Evolutionary conservation across 2,329 filamentous ascomycete genomes (phyloP), one percentile per base, ranked within the genome.

Genomic region (Aspergillus brunneoviolaceus): DNA sequence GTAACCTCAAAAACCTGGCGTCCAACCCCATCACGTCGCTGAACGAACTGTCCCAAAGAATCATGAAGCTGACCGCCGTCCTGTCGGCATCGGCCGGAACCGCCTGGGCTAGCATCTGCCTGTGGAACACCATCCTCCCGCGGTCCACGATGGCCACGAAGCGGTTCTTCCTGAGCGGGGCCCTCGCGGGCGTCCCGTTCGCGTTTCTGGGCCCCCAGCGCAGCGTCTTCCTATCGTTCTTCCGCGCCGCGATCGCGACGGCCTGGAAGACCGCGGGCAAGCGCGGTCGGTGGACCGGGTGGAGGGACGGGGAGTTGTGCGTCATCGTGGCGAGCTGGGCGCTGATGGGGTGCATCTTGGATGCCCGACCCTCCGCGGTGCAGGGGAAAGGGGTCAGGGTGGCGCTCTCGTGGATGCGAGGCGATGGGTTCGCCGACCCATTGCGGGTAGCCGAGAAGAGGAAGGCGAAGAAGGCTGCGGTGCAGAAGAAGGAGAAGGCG

Each of bases 221-320:
- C 16, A 82, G 83, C 1, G 84, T 91, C 57, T 96, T 96, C 75
- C 69, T 97, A 62, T 95, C 95, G 75, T 88, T 86, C 64, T 86
- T 90, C 31, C 84, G 93, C 2, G 79, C 88, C n/a, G 92, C 89
- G 61, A 81, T 96, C 31, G 90, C 96, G 73, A 91, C 87, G 42
- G 76, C 92, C 50, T 98, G 92, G 91, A 96, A 96, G 80, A 91
- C 96, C 0, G 92, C 93, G n/a, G 86, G 90, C 58, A 98, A 98
- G 86, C 82, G 89, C 35, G 85, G 91, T 1, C 92, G 92, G 87
- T 96, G 94, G 92, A 87, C 84, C 65, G 91, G 91, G 11, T 83
- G 95, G 73, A 86, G 84, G 69, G 90, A 91, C 42, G 92, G 92
- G 0, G 94, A 98, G 76, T 86, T 97, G 5, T 85, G 89, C 79